Base-by-base conservation (phyloP, 495 filamentous ascomycete genomes). In the Xylaria palmicola region DNA sequence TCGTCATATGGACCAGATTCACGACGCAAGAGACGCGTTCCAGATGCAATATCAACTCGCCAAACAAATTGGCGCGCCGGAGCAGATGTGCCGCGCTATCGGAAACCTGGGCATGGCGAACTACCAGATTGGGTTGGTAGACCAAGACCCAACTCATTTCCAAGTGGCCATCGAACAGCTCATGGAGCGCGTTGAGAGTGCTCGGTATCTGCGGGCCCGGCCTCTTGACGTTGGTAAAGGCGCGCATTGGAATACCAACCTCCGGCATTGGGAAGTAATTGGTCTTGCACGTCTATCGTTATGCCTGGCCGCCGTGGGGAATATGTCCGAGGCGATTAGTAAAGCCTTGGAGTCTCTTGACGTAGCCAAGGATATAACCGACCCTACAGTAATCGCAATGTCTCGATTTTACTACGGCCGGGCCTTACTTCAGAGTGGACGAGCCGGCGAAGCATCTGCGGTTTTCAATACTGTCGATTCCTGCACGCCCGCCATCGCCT, bases 71-170 rank as follows among this genome's bases (percentile, higher is more conserved):
- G 55, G 59, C 12, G 12, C 49, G 4, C 60, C 67, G 5, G 27
- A 34, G 4, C 55, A 57, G 26, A 59, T 61, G 8, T 76, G 72
- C 29, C 74, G 74, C 26, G 63, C 74, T 0, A 65, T 74, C 27
- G 74, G 74, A 10, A 74, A 73, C 22, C 48, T 72, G 4, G 74
- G 74, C 2, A 70, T 71, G 63, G 55, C 64, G 15, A 74, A 72
- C 41, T 77, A 76, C 29, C 66, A 74, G 34, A 50, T 68, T 19
- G 64, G 44, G 10, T 53, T 50, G 63, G 39, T 26, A 49, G 0
- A 6, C 13, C 13, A 56, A 6, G 55, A 71, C 29, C 17, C 43
- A 3, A 24, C 22, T 19, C n/a, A 39, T 4, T 34, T 64, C 6
- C 34, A 47, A 24, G 3, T 56, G n/a, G 45, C 59, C 39, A 58